Conservation (phyloP, 2,329 filamentous ascomycete species). For the Didymella exigua region DNA sequence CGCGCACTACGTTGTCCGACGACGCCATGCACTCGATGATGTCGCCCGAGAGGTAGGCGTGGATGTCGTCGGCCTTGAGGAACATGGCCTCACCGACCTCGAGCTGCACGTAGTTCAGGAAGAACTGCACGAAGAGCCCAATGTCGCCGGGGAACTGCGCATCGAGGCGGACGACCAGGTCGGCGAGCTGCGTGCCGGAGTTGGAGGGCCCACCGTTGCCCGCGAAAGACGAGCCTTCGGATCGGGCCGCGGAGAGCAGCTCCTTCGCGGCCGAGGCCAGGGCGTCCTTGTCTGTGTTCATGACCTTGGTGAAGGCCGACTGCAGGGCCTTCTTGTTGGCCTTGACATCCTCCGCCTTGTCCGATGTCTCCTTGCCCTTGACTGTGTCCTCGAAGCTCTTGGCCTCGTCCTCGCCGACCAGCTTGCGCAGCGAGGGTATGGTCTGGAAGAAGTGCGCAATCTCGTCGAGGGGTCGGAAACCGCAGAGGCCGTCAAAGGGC, state of each 20-base stretch:
- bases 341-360: conserved; percentile 52
- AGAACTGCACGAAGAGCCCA: conserved; percentile 93
- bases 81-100: conserved; percentile 93
- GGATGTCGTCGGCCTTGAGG: conserved; percentile 93
- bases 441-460: conserved; percentile 81
- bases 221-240: conserved; percentile 74
- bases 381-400: conserved; percentile 53
- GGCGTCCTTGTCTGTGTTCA: conserved; percentile 73
- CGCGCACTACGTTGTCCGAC: conserved; percentile 97
- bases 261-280: conserved; percentile 69
- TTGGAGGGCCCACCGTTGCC: conserved; percentile 72
- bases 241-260: conserved; percentile 72
- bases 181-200: conserved; percentile 71
- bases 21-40: conserved; percentile 99
- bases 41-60: conserved; percentile 90
- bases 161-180: conserved; percentile 78
- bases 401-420: conserved; percentile 56
- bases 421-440: conserved; percentile 58
- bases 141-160: conserved; percentile 85
- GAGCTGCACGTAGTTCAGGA: conserved; percentile 93
- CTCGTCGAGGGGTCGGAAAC: conserved; percentile 86
- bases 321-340: conserved; percentile 80
- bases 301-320: conserved; percentile 75
- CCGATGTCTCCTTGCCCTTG: conserved; percentile 59
- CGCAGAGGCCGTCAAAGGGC: conserved; percentile 92